Conservation (phyloP, 2,329 filamentous ascomycete species). For the Claviceps sp. region DNA sequence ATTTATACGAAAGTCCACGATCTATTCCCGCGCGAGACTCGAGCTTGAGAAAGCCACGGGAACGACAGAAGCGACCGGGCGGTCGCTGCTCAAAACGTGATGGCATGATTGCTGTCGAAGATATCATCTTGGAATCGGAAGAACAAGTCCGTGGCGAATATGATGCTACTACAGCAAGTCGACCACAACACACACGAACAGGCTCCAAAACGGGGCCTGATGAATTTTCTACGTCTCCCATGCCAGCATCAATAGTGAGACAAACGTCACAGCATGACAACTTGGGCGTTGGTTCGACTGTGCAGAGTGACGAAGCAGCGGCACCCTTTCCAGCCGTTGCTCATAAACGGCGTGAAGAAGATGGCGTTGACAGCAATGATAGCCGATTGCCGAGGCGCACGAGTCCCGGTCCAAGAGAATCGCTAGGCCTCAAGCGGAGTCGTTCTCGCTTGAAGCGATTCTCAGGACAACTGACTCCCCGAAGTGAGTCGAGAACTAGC, state of each 20-base stretch:
- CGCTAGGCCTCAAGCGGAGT: conserved; percentile 36
- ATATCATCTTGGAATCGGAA: conserved; percentile 30
- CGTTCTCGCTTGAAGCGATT: conserved; percentile 45
- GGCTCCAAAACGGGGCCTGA: conserved; percentile 8
- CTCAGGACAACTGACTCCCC: conserved; percentile 34
- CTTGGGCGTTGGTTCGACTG: conserved; percentile 16
- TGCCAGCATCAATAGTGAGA: conserved; percentile 8
- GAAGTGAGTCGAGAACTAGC: conserved; percentile 22
- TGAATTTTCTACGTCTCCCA: conserved; percentile 11
- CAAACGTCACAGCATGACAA: conserved; percentile 12
- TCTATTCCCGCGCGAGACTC: conserved; percentile 55
- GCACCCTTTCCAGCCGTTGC: conserved; percentile 58
- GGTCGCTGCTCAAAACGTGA: conserved; percentile 36
- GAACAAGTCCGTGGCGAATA: conserved; percentile 14
- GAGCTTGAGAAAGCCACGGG: conserved; percentile 46
- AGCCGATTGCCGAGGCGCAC: conserved; percentile 34
- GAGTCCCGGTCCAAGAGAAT: conserved; percentile 34
- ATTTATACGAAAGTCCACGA: conserved; percentile 24
- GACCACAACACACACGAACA: background rate
- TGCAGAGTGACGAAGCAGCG: conserved; percentile 47
- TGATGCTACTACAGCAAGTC: background rate
- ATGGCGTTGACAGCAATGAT: conserved; percentile 31
- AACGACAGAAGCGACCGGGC: conserved; percentile 38
- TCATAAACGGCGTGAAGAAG: conserved; percentile 41
- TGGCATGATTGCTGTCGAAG: conserved; percentile 23